Percentiles rank a stretch among this genome's conserved stretches.
These are phyloP conservation scores for Alternaria angustiovoidea DNA, from an alignment of 2,329 filamentous ascomycete species.

Conservation along the genomic window DNA sequence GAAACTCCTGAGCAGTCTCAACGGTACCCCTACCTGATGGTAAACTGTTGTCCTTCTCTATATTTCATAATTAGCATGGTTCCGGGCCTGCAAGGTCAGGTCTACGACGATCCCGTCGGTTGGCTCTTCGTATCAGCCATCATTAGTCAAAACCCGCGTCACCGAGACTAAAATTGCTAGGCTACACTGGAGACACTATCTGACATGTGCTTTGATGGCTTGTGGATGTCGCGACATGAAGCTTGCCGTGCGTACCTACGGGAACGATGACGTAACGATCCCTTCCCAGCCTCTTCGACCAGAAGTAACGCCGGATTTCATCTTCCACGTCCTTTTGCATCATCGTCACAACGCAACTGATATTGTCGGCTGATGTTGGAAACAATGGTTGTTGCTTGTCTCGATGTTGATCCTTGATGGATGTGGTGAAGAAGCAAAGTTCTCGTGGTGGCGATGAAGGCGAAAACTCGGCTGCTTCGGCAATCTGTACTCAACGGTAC, in stretches of 20 bases:
- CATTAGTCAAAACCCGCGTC: background rate
- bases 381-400: background rate
- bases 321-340: background rate
- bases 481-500: background rate
- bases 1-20: background rate
- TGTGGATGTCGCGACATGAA: background rate
- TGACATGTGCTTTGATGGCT: background rate
- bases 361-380: background rate
- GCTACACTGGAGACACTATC: background rate
- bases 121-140: background rate
- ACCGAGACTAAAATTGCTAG: background rate
- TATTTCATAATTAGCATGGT: background rate
- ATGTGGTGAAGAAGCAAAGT: background rate
- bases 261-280: background rate
- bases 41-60: background rate
- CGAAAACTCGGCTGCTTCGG: conserved; percentile 1
- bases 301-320: background rate
- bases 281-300: background rate
- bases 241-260: background rate
- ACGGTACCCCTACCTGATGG: background rate
- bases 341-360: background rate
- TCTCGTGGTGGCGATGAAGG: conserved; percentile 1
- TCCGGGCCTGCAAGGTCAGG: background rate
- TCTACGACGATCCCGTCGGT: background rate
- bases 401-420: background rate